Conservation (phyloP, 805 yeast species). For the Candida silvatica region DNA sequence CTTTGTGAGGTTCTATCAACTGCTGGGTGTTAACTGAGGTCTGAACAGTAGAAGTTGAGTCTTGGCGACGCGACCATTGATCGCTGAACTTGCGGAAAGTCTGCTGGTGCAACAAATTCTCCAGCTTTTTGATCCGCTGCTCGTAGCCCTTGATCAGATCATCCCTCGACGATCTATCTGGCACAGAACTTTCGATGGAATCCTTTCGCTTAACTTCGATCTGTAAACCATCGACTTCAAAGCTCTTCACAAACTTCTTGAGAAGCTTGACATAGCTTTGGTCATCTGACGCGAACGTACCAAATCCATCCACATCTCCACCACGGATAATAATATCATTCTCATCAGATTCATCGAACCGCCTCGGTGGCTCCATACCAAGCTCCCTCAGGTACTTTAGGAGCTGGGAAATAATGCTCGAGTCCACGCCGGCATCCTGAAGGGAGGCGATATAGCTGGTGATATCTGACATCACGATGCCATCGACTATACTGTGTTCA, state of each 20-base stretch:
- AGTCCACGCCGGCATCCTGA: constrained; percentile 19
- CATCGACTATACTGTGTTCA: neutral
- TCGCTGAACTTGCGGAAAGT: constrained; percentile 45
- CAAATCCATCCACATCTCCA: constrained; percentile 20
- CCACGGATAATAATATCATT: constrained; percentile 18
- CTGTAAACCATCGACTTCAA: constrained; percentile 27
- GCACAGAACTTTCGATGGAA: constrained; percentile 4
- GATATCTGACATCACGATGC: constrained; percentile 16
- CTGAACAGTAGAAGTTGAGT: constrained; percentile 1
- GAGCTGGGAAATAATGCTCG: constrained; percentile 27
- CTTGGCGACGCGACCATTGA: constrained; percentile 21
- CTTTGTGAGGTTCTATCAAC: constrained; percentile 16
- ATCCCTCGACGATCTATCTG: constrained; percentile 7
- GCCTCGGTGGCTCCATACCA: constrained; percentile 2
- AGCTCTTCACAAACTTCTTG: constrained; percentile 36
- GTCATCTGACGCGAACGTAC: constrained; percentile 21
- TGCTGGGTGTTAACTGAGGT: too few species aligned
- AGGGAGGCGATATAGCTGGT: constrained; percentile 29
- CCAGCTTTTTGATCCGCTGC: constrained; percentile 66
- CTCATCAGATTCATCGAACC: constrained; percentile 7
- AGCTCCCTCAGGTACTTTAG: constrained; percentile 26
- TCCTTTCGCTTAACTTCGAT: constrained; percentile 27
- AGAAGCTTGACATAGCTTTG: constrained; percentile 30
- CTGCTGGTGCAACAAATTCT: constrained; percentile 67
- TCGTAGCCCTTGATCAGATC: constrained; percentile 56